These are phyloP conservation scores for Chrysoporthe puriensis DNA, from an alignment of 2,329 filamentous ascomycete species.

Conservation along the genomic window DNA sequence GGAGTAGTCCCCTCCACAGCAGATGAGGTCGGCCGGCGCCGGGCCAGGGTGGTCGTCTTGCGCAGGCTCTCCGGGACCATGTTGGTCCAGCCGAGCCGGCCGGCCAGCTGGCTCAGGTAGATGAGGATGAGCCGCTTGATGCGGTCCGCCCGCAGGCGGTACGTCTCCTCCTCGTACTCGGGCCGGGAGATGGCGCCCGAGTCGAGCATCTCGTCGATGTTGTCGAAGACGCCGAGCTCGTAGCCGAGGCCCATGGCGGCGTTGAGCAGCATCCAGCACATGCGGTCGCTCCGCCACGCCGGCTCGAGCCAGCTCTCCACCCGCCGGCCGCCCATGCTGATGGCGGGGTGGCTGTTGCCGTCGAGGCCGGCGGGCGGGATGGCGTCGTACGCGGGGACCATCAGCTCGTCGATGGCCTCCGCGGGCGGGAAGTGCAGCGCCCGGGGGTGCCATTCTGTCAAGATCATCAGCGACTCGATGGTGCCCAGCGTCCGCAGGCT, in stretches of 20 bases:
- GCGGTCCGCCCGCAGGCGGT: slow-evolving; percentile 76
- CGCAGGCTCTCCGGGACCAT: slow-evolving; percentile 79
- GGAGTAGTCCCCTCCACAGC: slow-evolving; percentile 61
- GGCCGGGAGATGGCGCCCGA: slow-evolving; percentile 62
- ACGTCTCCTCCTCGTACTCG: slow-evolving; percentile 74
- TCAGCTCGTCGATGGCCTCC: slow-evolving; percentile 71
- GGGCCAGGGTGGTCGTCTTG: slow-evolving; percentile 54
- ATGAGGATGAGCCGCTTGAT: slow-evolving; percentile 87
- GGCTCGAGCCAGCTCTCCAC: slow-evolving; percentile 97
- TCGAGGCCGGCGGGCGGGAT: slow-evolving; percentile 33
- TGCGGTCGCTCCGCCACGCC: slow-evolving; percentile 89
- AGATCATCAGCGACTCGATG: slow-evolving; percentile 88
- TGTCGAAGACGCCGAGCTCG: slow-evolving; percentile 93
- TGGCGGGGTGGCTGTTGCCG: slow-evolving; percentile 46
- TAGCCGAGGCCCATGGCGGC: slow-evolving; percentile 89
- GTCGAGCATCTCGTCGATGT: slow-evolving; percentile 73
- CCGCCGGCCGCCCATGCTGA: slow-evolving; percentile 76
- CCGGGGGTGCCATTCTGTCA: slow-evolving; percentile 96
- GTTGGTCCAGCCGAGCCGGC: slow-evolving; percentile 87
- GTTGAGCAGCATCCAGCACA: slow-evolving; percentile 97
- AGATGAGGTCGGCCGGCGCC: slow-evolving; percentile 44
- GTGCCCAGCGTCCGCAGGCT: slow-evolving; percentile 89
- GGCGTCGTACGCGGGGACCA: slow-evolving; percentile 64
- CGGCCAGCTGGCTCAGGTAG: slow-evolving; percentile 92
- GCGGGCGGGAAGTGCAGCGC: slow-evolving; percentile 91